Evolutionary conservation across 805 yeast genomes (phyloP).

Genomic region (Monosporozyma servazzii): DNA sequence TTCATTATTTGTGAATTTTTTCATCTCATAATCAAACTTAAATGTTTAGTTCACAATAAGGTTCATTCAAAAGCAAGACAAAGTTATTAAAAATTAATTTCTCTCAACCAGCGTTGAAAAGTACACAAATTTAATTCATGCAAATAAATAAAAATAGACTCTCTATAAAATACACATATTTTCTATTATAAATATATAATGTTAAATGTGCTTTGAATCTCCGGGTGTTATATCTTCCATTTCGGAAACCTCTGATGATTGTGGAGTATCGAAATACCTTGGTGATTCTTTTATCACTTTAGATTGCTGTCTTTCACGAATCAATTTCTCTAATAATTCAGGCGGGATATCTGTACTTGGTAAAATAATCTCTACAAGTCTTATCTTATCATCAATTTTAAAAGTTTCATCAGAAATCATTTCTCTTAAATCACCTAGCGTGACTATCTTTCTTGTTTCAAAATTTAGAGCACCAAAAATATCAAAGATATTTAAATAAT

Average conservation of each 20-base stretch:
- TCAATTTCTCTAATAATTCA: constrained; percentile 22
- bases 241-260: constrained; percentile 32
- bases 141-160: background rate
- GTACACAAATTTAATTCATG: background rate
- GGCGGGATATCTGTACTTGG: constrained; percentile 53
- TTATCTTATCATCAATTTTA: constrained; percentile 35
- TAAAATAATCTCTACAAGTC: constrained; percentile 48
- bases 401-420: constrained; percentile 35
- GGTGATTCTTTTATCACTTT: constrained; percentile 6
- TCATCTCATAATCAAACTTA: no score
- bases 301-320: constrained; percentile 16
- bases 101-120: no score
- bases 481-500: constrained; percentile 36
- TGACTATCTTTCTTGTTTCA: constrained; percentile 37
- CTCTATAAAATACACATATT: background rate
- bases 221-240: constrained; percentile 29
- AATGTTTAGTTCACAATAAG: no score
- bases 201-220: background rate
- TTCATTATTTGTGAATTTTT: no score
- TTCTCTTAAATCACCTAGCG: constrained; percentile 40
- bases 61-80: no score
- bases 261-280: constrained; percentile 2
- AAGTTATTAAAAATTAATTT: no score
- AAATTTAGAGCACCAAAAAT: constrained; percentile 49
- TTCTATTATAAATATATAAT: background rate